Conservation (phyloP, 2,329 filamentous ascomycete genomes). For the Orbilia ellipsospora region DNA sequence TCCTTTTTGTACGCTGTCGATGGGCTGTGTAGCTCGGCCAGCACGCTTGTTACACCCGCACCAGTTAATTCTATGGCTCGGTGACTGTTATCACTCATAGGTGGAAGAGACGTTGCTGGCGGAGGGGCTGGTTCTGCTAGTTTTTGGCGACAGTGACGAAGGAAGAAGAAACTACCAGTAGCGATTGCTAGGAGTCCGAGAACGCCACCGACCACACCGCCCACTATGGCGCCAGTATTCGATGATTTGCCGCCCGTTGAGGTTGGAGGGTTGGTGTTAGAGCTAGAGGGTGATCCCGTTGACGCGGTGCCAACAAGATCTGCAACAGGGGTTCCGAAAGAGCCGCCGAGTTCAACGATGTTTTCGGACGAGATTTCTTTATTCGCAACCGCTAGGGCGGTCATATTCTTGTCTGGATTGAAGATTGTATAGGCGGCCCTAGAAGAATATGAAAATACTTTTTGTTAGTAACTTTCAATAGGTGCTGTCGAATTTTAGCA, state of each 20-base stretch:
- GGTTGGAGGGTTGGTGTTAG: background rate
- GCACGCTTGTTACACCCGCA: no score
- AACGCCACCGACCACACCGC: conserved; percentile 1
- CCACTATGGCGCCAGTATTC: conserved; percentile 12
- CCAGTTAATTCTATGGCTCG: no score
- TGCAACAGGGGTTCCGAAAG: conserved; percentile 1
- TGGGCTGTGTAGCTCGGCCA: no score
- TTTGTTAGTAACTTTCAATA: background rate
- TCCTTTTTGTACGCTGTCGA: no score
- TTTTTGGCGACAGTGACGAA: background rate
- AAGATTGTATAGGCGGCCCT: conserved; percentile 20
- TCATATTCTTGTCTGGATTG: background rate
- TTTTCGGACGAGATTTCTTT: background rate
- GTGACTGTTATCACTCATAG: no score
- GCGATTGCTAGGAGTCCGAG: background rate
- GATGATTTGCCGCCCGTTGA: background rate
- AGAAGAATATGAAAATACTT: background rate
- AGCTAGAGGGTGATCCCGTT: background rate
- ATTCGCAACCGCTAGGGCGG: conserved; percentile 8
- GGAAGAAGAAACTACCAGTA: background rate
- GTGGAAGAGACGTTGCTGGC: background rate
- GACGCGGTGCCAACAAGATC: background rate
- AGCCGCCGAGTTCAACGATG: conserved; percentile 24
- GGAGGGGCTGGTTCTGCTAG: background rate
- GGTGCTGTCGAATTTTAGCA: background rate